Evolutionary conservation across 495 filamentous ascomycete genomes (phyloP), one percentile per base, ranked within the genome.

Genomic region (Aspergillus mulundensis): DNA sequence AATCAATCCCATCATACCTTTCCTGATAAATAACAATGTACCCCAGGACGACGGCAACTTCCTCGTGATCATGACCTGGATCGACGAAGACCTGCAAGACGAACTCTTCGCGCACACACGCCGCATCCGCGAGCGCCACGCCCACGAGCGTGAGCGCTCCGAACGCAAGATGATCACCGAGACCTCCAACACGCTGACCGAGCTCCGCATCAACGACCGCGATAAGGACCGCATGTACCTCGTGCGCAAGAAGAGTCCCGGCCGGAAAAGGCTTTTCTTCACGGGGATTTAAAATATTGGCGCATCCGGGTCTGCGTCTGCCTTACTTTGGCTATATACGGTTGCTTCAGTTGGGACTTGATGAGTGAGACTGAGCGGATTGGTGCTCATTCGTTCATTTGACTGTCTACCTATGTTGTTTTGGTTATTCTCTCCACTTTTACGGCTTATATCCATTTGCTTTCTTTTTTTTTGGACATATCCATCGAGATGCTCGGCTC

Each of bases 51-150:
- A 92, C 58, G 76, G 80, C 46, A 83, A 87, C 50, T 91, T 84
- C 58, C 77, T 92, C 52, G 70, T 92, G 53, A 89, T 92, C 76
- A 89, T 89, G 67, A 77, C 81, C 51, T 90, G 83, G 84, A 83
- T 92, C 57, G 77, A 78, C 39, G 84, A 90, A 67, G 78, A 83
- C 57, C 81, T 89, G 62, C 88, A 90, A 61, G 79, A 87, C 43
- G 70, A 84, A 46, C 81, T 92, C 46, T 92, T 88, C 74, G 73
- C 80, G 12, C 87, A 92, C 73, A 88, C 87, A 10, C 73, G 78
- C 53, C 74, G 81, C 47, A 58, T 89, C 57, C 82, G 87, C 30
- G 78, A 86, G 58, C 25, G 25, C 25, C 25, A 28, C 25, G 25
- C 3, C 25, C 25, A 28, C 25, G 8, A 28, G 25, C 25, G 8